These are phyloP conservation scores for Diversispora eburnea DNA, from an alignment of 192 early-diverging fungal species.

Conservation along the genomic window DNA sequence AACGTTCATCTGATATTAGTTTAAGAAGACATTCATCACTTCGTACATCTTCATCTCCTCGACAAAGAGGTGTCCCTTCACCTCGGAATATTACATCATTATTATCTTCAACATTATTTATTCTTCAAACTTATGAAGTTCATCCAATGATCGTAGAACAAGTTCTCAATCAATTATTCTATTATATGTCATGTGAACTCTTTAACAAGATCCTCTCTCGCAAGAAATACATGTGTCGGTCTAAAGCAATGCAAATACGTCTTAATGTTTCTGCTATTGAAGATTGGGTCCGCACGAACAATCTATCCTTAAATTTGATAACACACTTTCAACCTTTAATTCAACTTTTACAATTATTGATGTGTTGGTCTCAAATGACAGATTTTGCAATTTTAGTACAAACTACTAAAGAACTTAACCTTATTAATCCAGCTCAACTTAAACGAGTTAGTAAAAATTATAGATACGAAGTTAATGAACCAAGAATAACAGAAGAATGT, in stretches of 20 bases:
- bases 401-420: conserved; percentile 61
- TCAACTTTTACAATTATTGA: conserved; percentile 78
- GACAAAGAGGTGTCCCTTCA: conserved; percentile 40
- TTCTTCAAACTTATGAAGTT: conserved; percentile 68
- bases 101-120: conserved; percentile 61
- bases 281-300: conserved; percentile 78
- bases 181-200: conserved; percentile 69
- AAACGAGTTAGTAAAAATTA: conserved; percentile 72
- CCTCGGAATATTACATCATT: conserved; percentile 73
- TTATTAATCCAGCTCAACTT: conserved; percentile 70
- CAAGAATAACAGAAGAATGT: conserved; percentile 64
- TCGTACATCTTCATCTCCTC: conserved; percentile 31
- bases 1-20: neutral
- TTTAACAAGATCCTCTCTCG: conserved; percentile 85
- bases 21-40: conserved; percentile 28
- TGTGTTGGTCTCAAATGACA: conserved; percentile 71
- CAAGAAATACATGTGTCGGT: conserved; percentile 70
- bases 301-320: conserved; percentile 37
- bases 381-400: conserved; percentile 74
- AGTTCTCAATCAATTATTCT: conserved; percentile 71
- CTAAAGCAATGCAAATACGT: conserved; percentile 78
- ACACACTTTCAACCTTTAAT: conserved; percentile 66
- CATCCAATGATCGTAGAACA: conserved; percentile 74
- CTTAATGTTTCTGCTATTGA: conserved; percentile 78
- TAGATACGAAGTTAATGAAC: conserved; percentile 86